A percentile compares a stretch with the other conserved stretches of the same genome.
These are phyloP conservation scores for Pinus taeda DNA, from an alignment of 75 land plant species.

Conservation along the genomic window DNA sequence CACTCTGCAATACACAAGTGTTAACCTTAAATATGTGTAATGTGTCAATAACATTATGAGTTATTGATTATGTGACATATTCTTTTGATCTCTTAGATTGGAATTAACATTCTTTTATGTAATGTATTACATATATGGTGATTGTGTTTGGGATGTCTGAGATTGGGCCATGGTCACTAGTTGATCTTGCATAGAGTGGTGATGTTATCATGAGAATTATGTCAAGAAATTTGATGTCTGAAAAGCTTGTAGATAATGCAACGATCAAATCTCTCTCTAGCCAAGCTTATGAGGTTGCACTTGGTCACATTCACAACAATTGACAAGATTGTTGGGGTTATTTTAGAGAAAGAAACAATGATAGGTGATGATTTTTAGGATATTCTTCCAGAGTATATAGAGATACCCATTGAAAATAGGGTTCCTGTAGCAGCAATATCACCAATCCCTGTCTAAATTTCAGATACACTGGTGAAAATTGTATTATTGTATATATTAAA, in stretches of 20 bases:
- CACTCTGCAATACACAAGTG: background rate
- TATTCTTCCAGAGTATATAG: conserved; percentile 82
- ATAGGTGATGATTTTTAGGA: conserved; percentile 89
- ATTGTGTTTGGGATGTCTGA: conserved; percentile 96
- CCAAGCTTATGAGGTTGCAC: conserved; percentile 82
- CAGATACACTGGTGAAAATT: background rate
- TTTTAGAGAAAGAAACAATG: conserved; percentile 93
- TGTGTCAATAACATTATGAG: background rate
- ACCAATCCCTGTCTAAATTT: conserved; percentile 37
- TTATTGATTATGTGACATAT: background rate
- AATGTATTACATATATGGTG: conserved; percentile 75
- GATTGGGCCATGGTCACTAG: conserved; percentile 96
- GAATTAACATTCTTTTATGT: background rate
- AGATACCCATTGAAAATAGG: conserved; percentile 81
- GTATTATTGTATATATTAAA: conserved; percentile 9
- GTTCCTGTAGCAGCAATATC: conserved; percentile 36
- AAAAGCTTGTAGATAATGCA: conserved; percentile 48
- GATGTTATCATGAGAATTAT: conserved; percentile 99
- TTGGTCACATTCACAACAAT: conserved; percentile 87
- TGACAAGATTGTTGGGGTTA: conserved; percentile 94
- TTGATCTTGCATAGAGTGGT: conserved; percentile 87
- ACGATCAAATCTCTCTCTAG: conserved; percentile 46
- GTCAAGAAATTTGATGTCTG: conserved; percentile 99
- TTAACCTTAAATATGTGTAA: background rate
- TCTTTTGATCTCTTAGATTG: background rate